Conservation (phyloP, 129 eudicot species). For the Tanacetum coccineum region DNA sequence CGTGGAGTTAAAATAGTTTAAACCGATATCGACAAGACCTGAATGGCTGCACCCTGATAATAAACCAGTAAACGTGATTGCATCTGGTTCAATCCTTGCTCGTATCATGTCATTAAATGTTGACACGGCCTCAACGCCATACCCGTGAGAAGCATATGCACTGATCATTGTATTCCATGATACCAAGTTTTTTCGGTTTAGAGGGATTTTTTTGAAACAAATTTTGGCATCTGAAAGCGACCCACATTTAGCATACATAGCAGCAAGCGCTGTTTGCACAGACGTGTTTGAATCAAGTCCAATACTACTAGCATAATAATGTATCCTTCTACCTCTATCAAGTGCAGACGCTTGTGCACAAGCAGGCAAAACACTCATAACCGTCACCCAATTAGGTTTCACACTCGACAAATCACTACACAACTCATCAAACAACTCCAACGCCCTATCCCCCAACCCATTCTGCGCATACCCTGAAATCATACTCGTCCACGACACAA, state of each 20-base stretch:
- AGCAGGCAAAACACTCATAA: constrained; percentile 76
- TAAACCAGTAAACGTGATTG: constrained; percentile 63
- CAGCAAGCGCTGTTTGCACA: constrained; percentile 58
- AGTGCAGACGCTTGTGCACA: constrained; percentile 68
- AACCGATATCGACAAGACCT: constrained; percentile 67
- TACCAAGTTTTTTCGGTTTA: constrained; percentile 35
- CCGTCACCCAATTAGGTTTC: constrained; percentile 80
- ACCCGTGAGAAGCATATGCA: constrained; percentile 73
- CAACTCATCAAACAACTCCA: constrained; percentile 67
- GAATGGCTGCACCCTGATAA: constrained; percentile 82
- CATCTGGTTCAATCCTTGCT: constrained; percentile 65
- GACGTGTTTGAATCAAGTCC: constrained; percentile 49
- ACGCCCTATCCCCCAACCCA: constrained; percentile 47
- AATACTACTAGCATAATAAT: constrained; percentile 36
- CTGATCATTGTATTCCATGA: constrained; percentile 81
- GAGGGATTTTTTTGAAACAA: constrained; percentile 44
- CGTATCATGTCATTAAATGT: constrained; percentile 56
- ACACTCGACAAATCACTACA: constrained; percentile 25
- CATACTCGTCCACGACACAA: constrained; percentile 80
- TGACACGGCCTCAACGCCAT: constrained; percentile 49
- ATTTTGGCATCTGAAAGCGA: constrained; percentile 51
- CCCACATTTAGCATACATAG: constrained; percentile 87
- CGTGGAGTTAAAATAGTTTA: constrained; percentile 58
- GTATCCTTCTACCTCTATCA: constrained; percentile 56
- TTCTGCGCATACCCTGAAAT: constrained; percentile 82